Evolutionary conservation across 345 rosid species (phyloP).

Genomic region (Sisymbrium altissimum): DNA sequence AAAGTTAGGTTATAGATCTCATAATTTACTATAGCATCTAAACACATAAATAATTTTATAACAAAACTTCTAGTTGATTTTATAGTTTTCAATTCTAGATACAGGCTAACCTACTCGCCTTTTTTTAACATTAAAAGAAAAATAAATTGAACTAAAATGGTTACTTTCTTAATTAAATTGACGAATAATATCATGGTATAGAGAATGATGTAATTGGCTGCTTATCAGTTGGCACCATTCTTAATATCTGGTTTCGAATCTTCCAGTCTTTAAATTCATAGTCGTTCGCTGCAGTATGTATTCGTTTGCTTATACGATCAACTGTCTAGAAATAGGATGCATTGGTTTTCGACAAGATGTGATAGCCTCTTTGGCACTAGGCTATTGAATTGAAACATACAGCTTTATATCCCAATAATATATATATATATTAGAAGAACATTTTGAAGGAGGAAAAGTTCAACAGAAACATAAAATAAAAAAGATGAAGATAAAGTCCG

Average conservation of each 20-base stretch:
- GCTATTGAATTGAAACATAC: neutral
- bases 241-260: neutral
- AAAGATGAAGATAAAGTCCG: neutral
- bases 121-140: too few species aligned
- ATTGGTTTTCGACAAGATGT: slow-evolving; percentile 9
- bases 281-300: neutral
- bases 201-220: neutral
- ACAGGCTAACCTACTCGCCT: neutral
- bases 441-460: neutral
- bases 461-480: neutral
- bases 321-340: neutral
- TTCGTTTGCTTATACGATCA: neutral
- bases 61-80: too few species aligned
- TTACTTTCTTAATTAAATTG: neutral
- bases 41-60: neutral
- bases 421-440: neutral
- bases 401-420: neutral
- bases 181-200: neutral
- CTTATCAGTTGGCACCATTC: neutral
- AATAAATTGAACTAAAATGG: neutral
- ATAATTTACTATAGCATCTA: neutral
- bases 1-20: neutral
- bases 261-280: neutral
- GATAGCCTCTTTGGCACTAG: slow-evolving; percentile 21
- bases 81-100: neutral